Evolutionary conservation across 495 filamentous ascomycete genomes (phyloP).

Genomic region (Aspergillus incahuasiensis): DNA sequence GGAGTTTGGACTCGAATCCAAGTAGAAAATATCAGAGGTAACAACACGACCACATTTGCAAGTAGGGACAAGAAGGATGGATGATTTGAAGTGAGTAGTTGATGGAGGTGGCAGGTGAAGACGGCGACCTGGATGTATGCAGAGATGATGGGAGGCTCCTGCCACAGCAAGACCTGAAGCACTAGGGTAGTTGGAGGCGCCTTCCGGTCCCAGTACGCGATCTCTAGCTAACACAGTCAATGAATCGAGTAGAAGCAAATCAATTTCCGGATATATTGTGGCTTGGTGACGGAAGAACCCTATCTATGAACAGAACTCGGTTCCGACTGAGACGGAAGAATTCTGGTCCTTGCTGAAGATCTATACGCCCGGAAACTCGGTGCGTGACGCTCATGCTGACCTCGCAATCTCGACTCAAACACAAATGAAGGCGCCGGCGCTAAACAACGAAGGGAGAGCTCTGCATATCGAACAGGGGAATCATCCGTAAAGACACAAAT

Average conservation of each 20-base stretch:
- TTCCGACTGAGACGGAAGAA: not conserved
- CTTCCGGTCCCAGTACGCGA: not conserved
- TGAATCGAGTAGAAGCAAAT: not conserved
- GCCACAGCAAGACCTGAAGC: not conserved
- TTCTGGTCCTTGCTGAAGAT: not conserved
- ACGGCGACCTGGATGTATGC: not conserved
- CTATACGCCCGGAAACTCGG: conserved; percentile 1
- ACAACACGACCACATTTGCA: conserved; percentile 12
- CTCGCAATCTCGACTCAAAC: conserved; percentile 10
- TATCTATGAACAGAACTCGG: not conserved
- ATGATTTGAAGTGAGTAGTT: not conserved
- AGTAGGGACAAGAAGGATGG: conserved; percentile 4
- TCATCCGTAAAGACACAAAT: conserved; percentile 26
- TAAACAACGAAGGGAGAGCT: conserved; percentile 13
- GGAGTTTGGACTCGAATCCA: conserved; percentile 7
- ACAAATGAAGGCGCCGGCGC: conserved; percentile 7
- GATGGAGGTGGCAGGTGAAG: not conserved
- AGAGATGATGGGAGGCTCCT: conserved; percentile 1
- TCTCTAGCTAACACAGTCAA: not conserved
- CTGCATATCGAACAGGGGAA: conserved; percentile 28
- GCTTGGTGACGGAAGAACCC: not conserved
- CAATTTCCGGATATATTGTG: not conserved
- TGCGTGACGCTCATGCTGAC: not conserved
- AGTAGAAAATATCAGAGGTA: conserved; percentile 18
- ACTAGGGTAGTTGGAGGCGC: not conserved